Evolutionary conservation across 345 rosid species (phyloP).

Genomic region (Moricandia arvensis): DNA sequence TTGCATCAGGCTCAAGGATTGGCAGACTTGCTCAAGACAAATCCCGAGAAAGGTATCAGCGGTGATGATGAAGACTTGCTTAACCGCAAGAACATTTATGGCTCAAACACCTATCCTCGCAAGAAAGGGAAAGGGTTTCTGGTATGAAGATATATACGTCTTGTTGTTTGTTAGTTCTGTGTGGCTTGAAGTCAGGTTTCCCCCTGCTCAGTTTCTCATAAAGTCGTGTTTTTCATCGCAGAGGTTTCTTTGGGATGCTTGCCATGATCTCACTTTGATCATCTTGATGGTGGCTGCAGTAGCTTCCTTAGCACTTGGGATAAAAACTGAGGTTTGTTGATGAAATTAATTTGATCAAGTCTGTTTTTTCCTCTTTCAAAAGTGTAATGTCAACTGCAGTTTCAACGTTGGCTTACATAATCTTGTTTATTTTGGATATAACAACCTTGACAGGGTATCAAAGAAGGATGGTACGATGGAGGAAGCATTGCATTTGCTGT

Average conservation of each 20-base stretch:
- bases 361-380: neutral
- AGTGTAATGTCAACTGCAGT: neutral
- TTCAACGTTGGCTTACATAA: neutral
- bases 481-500: slow-evolving; percentile 98
- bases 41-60: slow-evolving; percentile 61
- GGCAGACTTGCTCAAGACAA: slow-evolving; percentile 57
- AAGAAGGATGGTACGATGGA: slow-evolving; percentile 99
- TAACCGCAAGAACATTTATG: slow-evolving; percentile 60
- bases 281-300: slow-evolving; percentile 90
- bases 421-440: neutral
- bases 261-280: slow-evolving; percentile 80
- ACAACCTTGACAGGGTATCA: slow-evolving; percentile 56
- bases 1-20: slow-evolving; percentile 65
- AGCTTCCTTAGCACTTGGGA: slow-evolving; percentile 85
- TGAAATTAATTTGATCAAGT: neutral
- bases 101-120: slow-evolving; percentile 89
- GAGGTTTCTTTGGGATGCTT: slow-evolving; percentile 88
- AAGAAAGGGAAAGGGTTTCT: slow-evolving; percentile 88
- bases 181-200: neutral
- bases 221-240: slow-evolving; percentile 27
- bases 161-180: neutral
- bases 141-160: slow-evolving; percentile 45
- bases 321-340: slow-evolving; percentile 84
- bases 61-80: slow-evolving; percentile 76
- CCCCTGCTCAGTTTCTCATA: neutral